phyloP scores from a whole-genome alignment of 2,329 filamentous ascomycete genomes.

The Colletotrichum magnum region DNA sequence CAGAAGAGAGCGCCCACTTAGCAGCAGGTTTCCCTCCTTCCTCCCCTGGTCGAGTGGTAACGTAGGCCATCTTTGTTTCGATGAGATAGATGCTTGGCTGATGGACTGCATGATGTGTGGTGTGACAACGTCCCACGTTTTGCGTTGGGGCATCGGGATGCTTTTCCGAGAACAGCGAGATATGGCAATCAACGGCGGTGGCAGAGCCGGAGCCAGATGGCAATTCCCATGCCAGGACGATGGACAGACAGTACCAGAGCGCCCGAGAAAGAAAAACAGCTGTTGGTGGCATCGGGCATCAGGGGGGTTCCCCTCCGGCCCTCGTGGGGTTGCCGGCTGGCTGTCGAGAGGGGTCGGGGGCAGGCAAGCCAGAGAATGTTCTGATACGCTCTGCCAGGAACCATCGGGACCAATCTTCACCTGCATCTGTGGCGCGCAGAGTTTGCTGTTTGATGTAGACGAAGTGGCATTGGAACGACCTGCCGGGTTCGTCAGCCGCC shows the following conservation, averaged over 20 bases:
- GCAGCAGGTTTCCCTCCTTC: neutral
- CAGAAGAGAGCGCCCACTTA: neutral
- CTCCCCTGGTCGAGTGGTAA: neutral
- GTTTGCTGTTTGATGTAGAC: conserved; percentile 5
- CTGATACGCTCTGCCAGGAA: conserved; percentile 22
- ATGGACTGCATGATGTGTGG: conserved; percentile 8
- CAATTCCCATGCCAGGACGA: neutral
- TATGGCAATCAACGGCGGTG: neutral
- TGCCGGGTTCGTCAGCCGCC: neutral
- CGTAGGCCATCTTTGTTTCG: neutral
- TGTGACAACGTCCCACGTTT: conserved; percentile 6
- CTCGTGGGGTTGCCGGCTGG: neutral
- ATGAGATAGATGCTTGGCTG: neutral
- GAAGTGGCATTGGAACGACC: neutral
- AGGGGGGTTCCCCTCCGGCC: neutral
- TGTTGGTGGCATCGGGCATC: neutral
- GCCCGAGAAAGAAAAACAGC: neutral
- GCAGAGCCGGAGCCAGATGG: neutral
- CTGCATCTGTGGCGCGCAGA: conserved; percentile 7
- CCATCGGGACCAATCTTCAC: conserved; percentile 12
- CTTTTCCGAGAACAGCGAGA: neutral
- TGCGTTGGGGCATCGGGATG: neutral
- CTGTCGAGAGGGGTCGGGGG: neutral
- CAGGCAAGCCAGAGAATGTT: neutral
- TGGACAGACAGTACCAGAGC: too few species aligned